These are phyloP conservation scores for Teunomyces lycoperdinae DNA, from an alignment of 805 yeast species.

Conservation along the genomic window DNA sequence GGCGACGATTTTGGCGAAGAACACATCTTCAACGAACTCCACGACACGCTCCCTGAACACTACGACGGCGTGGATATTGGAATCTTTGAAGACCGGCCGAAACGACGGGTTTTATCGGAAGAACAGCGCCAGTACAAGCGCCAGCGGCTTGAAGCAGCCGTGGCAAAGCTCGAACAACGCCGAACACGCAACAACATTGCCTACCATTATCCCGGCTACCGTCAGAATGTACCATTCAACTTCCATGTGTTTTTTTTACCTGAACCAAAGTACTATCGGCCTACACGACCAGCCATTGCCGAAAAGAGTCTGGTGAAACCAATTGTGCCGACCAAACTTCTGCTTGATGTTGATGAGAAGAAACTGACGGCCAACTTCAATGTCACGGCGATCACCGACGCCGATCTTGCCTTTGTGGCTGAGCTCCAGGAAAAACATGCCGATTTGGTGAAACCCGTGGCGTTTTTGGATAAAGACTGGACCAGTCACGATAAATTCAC, in stretches of 20 bases:
- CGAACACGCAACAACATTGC: constrained; percentile 30
- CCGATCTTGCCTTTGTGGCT: too few relatives aligned
- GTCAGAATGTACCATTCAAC: constrained; percentile 51
- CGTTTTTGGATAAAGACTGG: constrained; percentile 32
- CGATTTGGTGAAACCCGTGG: constrained; percentile 20
- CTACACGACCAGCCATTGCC: constrained; percentile 49
- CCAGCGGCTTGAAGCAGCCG: constrained; percentile 25
- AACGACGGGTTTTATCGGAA: constrained; percentile 18
- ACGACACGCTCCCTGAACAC: constrained; percentile 15
- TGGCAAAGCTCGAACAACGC: constrained; percentile 28
- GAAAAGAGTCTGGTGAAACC: constrained; percentile 33
- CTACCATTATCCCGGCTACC: constrained; percentile 62
- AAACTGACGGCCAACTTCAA: too few relatives aligned
- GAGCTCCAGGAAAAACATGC: constrained; percentile 13
- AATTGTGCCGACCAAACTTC: constrained; percentile 55
- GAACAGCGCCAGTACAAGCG: constrained; percentile 22
- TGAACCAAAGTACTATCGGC: constrained; percentile 50
- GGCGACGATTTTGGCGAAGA: constrained; percentile 18
- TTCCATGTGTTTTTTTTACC: constrained; percentile 69
- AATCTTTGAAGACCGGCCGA: constrained; percentile 11
- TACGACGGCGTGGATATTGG: constrained; percentile 17
- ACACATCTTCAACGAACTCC: constrained; percentile 18
- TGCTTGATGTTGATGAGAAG: constrained; percentile 52
- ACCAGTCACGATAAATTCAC: constrained; percentile 37
- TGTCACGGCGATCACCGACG: too few relatives aligned